A percentile compares a stretch with the other conserved stretches of the same genome.
Evolutionary conservation across 2,329 filamentous ascomycete species (phyloP).

Genomic region (Fusarium pininemorale): DNA sequence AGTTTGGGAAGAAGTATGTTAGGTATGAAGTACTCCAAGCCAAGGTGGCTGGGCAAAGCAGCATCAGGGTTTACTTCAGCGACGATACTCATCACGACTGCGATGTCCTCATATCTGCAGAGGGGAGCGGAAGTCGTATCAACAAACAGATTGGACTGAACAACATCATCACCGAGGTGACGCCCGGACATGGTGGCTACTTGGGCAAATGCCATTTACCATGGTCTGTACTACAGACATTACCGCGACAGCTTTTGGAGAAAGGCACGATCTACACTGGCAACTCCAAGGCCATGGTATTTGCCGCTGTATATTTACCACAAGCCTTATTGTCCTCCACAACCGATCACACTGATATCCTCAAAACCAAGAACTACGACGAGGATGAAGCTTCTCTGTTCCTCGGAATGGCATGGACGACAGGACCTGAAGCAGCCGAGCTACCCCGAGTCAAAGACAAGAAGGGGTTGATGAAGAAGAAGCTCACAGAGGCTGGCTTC

Average conservation of each 20-base stretch:
- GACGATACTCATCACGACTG: neutral
- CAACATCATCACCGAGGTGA: neutral
- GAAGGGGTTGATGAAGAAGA: neutral
- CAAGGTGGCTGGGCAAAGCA: neutral
- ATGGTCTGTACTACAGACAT: neutral
- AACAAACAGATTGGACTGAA: neutral
- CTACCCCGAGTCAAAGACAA: neutral
- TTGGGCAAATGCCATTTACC: neutral
- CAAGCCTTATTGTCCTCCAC: neutral
- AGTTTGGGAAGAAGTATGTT: neutral
- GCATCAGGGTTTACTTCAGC: neutral
- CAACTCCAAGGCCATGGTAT: neutral
- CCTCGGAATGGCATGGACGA: neutral
- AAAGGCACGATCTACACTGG: neutral
- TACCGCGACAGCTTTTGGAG: neutral
- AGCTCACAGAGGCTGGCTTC: neutral
- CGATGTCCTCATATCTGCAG: neutral
- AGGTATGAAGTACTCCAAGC: neutral
- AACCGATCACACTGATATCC: accelerated
- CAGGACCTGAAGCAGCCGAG: neutral
- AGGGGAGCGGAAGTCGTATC: neutral
- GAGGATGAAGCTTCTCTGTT: neutral
- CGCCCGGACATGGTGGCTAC: neutral
- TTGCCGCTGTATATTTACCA: neutral
- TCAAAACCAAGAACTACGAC: neutral